Evolutionary conservation across 2,329 filamentous ascomycete species (phyloP).

Genomic region (Lomentospora prolificans): DNA sequence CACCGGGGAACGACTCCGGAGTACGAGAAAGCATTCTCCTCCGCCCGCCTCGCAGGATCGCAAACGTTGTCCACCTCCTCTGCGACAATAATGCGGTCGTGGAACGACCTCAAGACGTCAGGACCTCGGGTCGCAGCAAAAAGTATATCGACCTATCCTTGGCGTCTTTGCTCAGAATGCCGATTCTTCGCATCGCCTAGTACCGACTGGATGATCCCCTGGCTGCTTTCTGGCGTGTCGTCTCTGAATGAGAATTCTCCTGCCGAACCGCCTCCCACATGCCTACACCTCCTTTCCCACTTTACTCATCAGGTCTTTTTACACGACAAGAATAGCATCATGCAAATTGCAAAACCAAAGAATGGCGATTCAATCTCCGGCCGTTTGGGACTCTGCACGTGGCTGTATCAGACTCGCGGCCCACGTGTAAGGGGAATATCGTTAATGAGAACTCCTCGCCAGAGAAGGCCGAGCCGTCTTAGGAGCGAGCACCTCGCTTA

Average conservation of each 20-base stretch:
- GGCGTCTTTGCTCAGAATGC: neutral
- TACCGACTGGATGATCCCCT: too few species aligned
- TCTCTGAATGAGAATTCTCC: neutral
- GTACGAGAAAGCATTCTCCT: neutral
- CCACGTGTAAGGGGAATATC: neutral
- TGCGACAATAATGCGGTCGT: neutral
- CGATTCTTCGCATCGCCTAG: neutral
- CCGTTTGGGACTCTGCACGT: neutral
- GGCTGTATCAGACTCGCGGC: neutral
- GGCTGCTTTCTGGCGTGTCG: too few species aligned
- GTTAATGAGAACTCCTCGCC: neutral
- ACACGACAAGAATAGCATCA: neutral
- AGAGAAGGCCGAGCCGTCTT: neutral
- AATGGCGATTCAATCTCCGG: neutral
- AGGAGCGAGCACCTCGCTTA: neutral
- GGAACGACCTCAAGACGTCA: neutral
- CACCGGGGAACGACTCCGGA: neutral
- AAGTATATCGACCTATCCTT: neutral
- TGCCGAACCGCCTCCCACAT: too few species aligned
- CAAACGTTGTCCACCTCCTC: neutral
- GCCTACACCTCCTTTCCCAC: too few species aligned
- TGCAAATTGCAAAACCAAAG: neutral
- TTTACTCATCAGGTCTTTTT: neutral
- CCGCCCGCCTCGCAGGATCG: constrained; percentile 1
- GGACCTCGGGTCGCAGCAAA: neutral